Conservation (phyloP, 805 yeast genomes). For the Metschnikowia anglica region DNA sequence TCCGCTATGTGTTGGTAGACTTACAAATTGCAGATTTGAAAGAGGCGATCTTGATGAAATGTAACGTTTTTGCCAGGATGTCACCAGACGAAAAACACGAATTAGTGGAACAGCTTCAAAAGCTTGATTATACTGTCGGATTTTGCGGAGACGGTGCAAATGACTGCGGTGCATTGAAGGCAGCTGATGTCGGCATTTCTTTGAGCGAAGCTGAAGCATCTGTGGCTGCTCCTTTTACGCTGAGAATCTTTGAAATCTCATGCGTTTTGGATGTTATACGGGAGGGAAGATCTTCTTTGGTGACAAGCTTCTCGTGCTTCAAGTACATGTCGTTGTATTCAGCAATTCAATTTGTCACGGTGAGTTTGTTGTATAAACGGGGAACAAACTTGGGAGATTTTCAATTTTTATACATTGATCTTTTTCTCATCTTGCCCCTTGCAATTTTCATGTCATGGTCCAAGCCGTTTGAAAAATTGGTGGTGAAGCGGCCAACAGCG, state of each 20-base stretch:
- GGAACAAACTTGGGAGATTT: conserved; percentile 96
- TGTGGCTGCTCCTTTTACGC: conserved; percentile 98
- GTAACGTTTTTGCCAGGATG: conserved; percentile 91
- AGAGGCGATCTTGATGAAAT: conserved; percentile 62
- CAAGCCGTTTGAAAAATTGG: conserved; percentile 61
- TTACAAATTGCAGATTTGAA: conserved; percentile 42
- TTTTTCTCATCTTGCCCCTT: conserved; percentile 85
- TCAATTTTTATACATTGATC: conserved; percentile 91
- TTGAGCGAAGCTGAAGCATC: conserved; percentile 97
- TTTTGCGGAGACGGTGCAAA: conserved; percentile 99
- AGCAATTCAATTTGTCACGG: conserved; percentile 91
- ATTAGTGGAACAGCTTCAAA: conserved; percentile 81
- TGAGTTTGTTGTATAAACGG: conserved; percentile 76
- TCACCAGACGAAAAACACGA: conserved; percentile 99
- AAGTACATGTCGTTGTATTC: conserved; percentile 97
- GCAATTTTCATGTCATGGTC: conserved; percentile 99
- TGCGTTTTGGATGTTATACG: conserved; percentile 89
- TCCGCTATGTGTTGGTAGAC: conserved; percentile 69
- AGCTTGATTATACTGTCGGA: conserved; percentile 86
- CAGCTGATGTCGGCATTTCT: conserved; percentile 96
- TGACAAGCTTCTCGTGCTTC: conserved; percentile 94
- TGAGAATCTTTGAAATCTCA: conserved; percentile 83
- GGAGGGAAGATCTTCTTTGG: conserved; percentile 93
- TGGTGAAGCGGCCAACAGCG: conserved; percentile 84
- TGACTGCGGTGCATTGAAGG: conserved; percentile 97